These are phyloP conservation scores for Aspergillus alliaceus DNA, from an alignment of 2,329 filamentous ascomycete genomes.

Conservation along the genomic window DNA sequence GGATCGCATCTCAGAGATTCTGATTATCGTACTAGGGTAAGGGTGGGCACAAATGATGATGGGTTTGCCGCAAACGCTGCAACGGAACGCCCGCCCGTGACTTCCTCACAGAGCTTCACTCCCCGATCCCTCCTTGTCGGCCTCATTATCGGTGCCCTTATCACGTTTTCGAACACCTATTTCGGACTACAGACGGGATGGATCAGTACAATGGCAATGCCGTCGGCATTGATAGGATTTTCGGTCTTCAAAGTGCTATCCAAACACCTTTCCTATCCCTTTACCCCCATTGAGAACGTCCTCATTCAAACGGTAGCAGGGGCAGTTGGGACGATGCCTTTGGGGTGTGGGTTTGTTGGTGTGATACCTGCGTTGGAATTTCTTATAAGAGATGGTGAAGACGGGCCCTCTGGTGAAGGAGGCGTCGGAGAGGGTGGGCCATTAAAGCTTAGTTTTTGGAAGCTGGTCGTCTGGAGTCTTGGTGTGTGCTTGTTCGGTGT, in stretches of 20 bases:
- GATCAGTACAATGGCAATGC: slow-evolving; percentile 93
- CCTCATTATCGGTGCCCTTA: slow-evolving; percentile 79
- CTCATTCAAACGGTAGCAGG: slow-evolving; percentile 94
- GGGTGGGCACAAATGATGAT: slow-evolving; percentile 1
- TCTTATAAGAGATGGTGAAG: slow-evolving; percentile 73
- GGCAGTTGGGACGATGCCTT: slow-evolving; percentile 92
- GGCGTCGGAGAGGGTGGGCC: slow-evolving; percentile 74
- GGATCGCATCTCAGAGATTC: slow-evolving; percentile 6
- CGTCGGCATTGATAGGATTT: slow-evolving; percentile 89
- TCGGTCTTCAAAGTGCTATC: slow-evolving; percentile 84
- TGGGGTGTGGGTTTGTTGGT: slow-evolving; percentile 93
- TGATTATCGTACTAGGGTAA: background rate
- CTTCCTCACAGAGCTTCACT: slow-evolving; percentile 69
- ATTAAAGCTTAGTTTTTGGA: slow-evolving; percentile 68
- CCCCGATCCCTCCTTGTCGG: slow-evolving; percentile 76
- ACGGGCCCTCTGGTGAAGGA: slow-evolving; percentile 73
- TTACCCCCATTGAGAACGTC: slow-evolving; percentile 94
- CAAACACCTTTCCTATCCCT: slow-evolving; percentile 72
- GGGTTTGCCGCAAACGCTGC: background rate
- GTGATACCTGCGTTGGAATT: slow-evolving; percentile 93
- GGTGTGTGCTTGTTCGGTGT: slow-evolving; percentile 96
- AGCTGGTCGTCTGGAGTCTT: slow-evolving; percentile 84
- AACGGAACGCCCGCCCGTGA: slow-evolving; percentile 12
- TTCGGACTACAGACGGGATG: slow-evolving; percentile 92
- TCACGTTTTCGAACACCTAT: slow-evolving; percentile 97